Conservation (phyloP, 306 rosid genomes). For the Cicer judaicum region DNA sequence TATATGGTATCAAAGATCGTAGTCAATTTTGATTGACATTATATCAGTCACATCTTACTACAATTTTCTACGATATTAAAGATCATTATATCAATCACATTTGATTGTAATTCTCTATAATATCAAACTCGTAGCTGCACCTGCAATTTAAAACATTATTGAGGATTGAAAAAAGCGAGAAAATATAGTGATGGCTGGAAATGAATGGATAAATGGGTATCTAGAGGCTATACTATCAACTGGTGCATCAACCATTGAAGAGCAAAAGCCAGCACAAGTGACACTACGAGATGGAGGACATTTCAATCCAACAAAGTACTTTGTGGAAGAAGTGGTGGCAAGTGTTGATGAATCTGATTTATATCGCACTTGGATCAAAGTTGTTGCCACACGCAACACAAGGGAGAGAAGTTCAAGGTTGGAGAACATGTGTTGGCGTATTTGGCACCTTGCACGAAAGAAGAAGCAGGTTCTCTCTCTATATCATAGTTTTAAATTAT, state of each 20-base stretch:
- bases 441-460: constrained; percentile 96
- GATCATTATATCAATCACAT: neutral
- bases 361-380: constrained; percentile 92
- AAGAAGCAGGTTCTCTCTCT: constrained; percentile 54
- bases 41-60: neutral
- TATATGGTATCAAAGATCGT: too few relatives aligned
- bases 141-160: neutral
- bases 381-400: constrained; percentile 88
- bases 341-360: constrained; percentile 92
- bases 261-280: constrained; percentile 65
- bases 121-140: neutral
- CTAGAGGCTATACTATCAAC: constrained; percentile 84
- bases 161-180: neutral
- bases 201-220: constrained; percentile 95
- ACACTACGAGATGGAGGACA: constrained; percentile 62
- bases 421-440: constrained; percentile 99
- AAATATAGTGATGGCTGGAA: constrained; percentile 71
- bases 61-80: neutral
- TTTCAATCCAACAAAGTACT: constrained; percentile 87
- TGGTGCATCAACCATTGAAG: constrained; percentile 80
- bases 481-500: too few relatives aligned
- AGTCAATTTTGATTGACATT: too few relatives aligned
- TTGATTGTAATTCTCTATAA: neutral
- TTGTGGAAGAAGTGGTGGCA: constrained; percentile 89
- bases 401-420: constrained; percentile 90